A percentile compares a stretch with the other conserved stretches of the same genome.
These are phyloP conservation scores for Colletotrichum zoysiae DNA, from an alignment of 2,329 filamentous ascomycete genomes.

Conservation along the genomic window DNA sequence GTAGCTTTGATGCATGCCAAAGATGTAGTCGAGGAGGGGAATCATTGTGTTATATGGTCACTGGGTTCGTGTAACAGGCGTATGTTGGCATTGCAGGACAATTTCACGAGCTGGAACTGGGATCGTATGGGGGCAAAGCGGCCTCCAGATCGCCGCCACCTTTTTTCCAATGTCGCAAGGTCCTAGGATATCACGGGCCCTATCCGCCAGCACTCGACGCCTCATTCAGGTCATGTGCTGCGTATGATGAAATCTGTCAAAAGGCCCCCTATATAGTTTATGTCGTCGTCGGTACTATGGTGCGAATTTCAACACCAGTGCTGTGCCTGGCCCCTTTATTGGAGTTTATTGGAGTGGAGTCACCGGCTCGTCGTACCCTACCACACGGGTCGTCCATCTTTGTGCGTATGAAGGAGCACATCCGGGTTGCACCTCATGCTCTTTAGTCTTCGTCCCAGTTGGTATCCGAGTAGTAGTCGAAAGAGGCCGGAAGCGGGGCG, in stretches of 20 bases:
- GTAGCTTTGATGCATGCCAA: too few species aligned
- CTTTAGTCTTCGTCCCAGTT: constrained; percentile 32
- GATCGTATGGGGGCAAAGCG: background rate
- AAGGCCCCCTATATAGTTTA: background rate
- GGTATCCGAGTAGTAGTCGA: constrained; percentile 53
- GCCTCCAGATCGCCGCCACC: background rate
- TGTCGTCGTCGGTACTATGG: background rate
- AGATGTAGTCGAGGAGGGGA: too few species aligned
- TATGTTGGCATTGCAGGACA: too few species aligned
- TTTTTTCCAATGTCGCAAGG: background rate
- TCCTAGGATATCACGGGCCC: background rate
- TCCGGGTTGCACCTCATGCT: background rate
- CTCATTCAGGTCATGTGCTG: too few species aligned
- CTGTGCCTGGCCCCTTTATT: too few species aligned
- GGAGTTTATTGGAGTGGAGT: too few species aligned
- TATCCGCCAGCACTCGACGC: background rate
- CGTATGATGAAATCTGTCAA: background rate
- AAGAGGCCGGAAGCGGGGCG: constrained; percentile 47
- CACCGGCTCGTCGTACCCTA: background rate
- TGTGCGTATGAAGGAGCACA: too few species aligned
- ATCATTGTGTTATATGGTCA: too few species aligned
- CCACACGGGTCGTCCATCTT: background rate
- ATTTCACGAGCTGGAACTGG: background rate
- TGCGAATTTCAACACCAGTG: background rate
- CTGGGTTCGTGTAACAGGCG: too few species aligned